phyloP scores from a whole-genome alignment of 1,284 basidiomycete species.

The Golubevia sp. region DNA sequence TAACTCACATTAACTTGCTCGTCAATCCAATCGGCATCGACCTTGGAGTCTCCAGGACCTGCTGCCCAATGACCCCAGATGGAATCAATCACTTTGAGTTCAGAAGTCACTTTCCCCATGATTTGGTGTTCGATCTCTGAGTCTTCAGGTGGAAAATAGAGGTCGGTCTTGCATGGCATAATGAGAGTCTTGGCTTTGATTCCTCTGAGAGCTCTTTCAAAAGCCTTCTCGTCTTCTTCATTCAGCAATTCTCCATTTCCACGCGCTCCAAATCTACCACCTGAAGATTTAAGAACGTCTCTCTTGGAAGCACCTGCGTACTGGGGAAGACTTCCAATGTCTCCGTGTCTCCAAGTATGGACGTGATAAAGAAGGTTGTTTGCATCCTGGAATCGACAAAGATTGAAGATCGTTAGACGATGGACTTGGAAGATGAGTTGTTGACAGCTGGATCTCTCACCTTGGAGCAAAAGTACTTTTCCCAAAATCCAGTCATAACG shows the following conservation, averaged over 20 bases:
- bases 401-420: neutral
- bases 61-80: conserved; percentile 42
- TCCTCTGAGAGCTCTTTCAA: conserved; percentile 19
- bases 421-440: too few relatives aligned
- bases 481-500: conserved; percentile 21
- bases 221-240: conserved; percentile 21
- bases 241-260: conserved; percentile 1
- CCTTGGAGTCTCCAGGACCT: conserved; percentile 21
- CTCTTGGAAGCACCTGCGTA: conserved; percentile 23
- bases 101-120: conserved; percentile 18
- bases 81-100: conserved; percentile 26
- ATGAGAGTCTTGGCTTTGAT: conserved; percentile 26
- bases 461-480: conserved; percentile 1
- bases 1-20: conserved; percentile 12
- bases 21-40: conserved; percentile 29
- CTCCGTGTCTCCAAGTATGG: conserved; percentile 27
- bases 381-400: conserved; percentile 24
- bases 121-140: conserved; percentile 17
- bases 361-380: conserved; percentile 32
- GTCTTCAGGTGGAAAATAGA: conserved; percentile 43
- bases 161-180: conserved; percentile 23
- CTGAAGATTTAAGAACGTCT: conserved; percentile 7
- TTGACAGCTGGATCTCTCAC: too few relatives aligned
- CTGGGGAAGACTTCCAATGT: conserved; percentile 21
- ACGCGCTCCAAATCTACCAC: conserved; percentile 11